Base-by-base conservation (phyloP, 2,329 filamentous ascomycete species). In the Ramularia endophylla region DNA sequence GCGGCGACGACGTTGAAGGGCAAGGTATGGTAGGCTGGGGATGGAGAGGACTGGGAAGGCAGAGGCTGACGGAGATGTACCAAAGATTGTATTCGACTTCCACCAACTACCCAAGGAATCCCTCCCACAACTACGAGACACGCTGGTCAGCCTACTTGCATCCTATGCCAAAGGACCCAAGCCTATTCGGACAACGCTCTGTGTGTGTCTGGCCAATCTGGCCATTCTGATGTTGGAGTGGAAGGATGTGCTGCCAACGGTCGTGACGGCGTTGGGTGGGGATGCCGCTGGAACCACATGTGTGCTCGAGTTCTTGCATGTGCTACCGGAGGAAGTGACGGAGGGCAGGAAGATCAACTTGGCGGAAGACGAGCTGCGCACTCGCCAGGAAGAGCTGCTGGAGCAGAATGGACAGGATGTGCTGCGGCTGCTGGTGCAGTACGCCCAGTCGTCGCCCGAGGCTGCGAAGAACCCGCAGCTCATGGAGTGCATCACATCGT, bases 341-440 rank as follows among this genome's bases (percentile, higher is more conserved):
- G 90, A 98, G 76, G 92, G 92, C 71, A 87, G 92, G 70, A 98
- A 97, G 74, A 95, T 98, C 77, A 95, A 88, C 76, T 78, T 98
- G 71, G 89, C 87, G 80, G 92, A 98, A 85, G 89, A 97, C 73
- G 90, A 97, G 67, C 78, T 98, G 64, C 77, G 74, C 53, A 73
- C 77, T 58, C 85, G 92, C 72, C 95, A 92, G 52, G 80, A 79
- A 65, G 90, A 95, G 66, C 74, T 98, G 58, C 73, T 98, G 65
- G 83, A 85, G 66, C 84, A 95, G 65, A 98, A 97, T 65, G 86
- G 88, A 43, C 74, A 83, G 51, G 82, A 90, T 66, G 92, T 97
- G 50, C 75, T 98, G 60, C 78, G 82, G 57, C 77, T 98, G 50
- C 75, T 98, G 53, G 85, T 87, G 46, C 87, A 87, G 65, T 98